Conservation (phyloP, 2,329 filamentous ascomycete species). For the Aspergillus floridensis region DNA sequence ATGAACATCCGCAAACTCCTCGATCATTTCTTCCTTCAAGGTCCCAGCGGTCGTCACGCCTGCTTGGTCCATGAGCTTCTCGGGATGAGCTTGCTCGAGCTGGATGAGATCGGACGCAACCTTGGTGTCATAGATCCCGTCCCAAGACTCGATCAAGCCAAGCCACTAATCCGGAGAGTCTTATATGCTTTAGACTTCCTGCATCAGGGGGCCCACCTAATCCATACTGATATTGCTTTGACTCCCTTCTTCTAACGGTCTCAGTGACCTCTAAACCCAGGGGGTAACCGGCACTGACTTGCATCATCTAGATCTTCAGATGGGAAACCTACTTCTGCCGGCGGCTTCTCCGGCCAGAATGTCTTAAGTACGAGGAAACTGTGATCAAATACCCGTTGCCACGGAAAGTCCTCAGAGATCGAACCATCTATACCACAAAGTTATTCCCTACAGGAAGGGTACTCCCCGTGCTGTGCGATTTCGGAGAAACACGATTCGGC, state of each 20-base stretch:
- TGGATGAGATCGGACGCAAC: slow-evolving; percentile 1
- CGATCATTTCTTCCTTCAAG: slow-evolving; percentile 17
- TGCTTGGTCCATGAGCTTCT: slow-evolving; percentile 25
- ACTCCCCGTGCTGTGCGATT: slow-evolving; percentile 2
- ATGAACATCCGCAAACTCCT: slow-evolving; percentile 19
- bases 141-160: slow-evolving; percentile 7
- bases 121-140: background rate
- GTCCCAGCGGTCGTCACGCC: slow-evolving; percentile 18
- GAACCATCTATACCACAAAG: slow-evolving; percentile 4
- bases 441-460: slow-evolving; percentile 1
- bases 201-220: background rate
- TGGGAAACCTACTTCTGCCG: slow-evolving; percentile 1
- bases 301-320: background rate
- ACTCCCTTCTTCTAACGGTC: too few relatives aligned
- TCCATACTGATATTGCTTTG: background rate
- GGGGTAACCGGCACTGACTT: background rate
- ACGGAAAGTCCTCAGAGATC: slow-evolving; percentile 8
- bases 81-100: slow-evolving; percentile 14
- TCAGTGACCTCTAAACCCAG: background rate
- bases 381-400: background rate
- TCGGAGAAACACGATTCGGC: slow-evolving; percentile 3
- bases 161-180: slow-evolving; percentile 11
- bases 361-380: background rate
- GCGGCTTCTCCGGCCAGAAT: background rate
- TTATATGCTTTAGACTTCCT: slow-evolving; percentile 13